A percentile compares a stretch with the other conserved stretches of the same genome.
These are phyloP conservation scores for Mortierella sp. DNA, from an alignment of 371 early-diverging fungal genomes.

Conservation along the genomic window DNA sequence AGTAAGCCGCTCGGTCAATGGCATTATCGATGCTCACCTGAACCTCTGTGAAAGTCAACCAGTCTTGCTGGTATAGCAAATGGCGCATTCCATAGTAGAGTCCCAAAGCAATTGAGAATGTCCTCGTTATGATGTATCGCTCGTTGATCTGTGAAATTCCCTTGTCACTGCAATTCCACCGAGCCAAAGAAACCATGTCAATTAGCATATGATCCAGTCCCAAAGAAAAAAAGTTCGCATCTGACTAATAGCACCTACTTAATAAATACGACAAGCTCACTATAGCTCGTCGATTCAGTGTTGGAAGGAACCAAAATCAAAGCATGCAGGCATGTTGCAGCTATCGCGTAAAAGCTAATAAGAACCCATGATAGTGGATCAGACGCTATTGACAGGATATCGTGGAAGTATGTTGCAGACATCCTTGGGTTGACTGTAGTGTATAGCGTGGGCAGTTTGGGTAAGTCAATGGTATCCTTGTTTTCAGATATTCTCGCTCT, in stretches of 20 bases:
- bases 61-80: constrained; percentile 45
- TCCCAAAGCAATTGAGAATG: constrained; percentile 58
- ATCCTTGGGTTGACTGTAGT: constrained; percentile 46
- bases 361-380: constrained; percentile 38
- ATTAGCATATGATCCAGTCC: neutral
- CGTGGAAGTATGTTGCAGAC: constrained; percentile 39
- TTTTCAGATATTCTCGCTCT: too few species aligned
- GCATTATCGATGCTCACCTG: constrained; percentile 53
- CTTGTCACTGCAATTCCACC: constrained; percentile 25
- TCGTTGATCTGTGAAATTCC: constrained; percentile 54
- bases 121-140: constrained; percentile 40
- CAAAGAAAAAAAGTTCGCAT: neutral
- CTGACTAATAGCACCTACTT: constrained; percentile 20
- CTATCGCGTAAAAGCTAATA: constrained; percentile 29
- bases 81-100: constrained; percentile 48
- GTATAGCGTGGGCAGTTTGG: neutral
- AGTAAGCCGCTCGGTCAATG: neutral
- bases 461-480: neutral
- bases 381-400: constrained; percentile 23
- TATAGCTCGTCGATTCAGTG: constrained; percentile 20
- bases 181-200: neutral
- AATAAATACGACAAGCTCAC: constrained; percentile 38
- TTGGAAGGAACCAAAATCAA: constrained; percentile 29
- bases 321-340: constrained; percentile 18
- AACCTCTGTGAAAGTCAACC: constrained; percentile 56